Percentiles rank a stretch among this genome's conserved stretches.
Evolutionary conservation across 2,329 filamentous ascomycete genomes (phyloP).

Genomic region (Diaporthe citriasiana): DNA sequence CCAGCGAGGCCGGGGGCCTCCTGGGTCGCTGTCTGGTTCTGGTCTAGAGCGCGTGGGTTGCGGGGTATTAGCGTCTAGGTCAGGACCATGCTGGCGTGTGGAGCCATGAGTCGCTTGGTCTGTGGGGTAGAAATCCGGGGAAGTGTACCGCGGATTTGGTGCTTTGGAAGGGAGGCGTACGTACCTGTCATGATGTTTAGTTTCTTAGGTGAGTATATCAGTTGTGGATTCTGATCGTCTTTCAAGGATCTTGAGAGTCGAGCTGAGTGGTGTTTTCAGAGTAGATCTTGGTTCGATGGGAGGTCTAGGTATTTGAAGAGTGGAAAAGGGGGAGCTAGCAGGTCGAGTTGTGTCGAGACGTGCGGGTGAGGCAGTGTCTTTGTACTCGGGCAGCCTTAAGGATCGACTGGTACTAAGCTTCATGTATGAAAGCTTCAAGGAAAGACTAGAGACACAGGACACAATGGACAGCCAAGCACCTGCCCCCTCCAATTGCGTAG

Average conservation of each 20-base stretch:
- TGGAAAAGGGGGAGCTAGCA: not conserved
- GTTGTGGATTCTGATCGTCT: not conserved
- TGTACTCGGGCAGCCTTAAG: slow-evolving; percentile 33
- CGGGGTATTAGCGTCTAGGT: not conserved
- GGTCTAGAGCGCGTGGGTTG: slow-evolving; percentile 29
- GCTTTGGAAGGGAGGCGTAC: not conserved
- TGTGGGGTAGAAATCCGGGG: slow-evolving; percentile 23
- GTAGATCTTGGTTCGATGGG: not conserved
- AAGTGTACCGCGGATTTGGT: not conserved
- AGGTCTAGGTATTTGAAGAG: slow-evolving; percentile 6
- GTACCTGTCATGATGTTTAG: slow-evolving; percentile 38
- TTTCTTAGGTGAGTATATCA: slow-evolving; percentile 2
- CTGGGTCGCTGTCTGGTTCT: slow-evolving; percentile 46
- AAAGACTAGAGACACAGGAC: slow-evolving; percentile 3
- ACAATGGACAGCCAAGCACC: slow-evolving; percentile 18
- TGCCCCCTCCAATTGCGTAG: slow-evolving; percentile 15
- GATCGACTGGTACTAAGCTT: slow-evolving; percentile 36
- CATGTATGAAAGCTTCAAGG: slow-evolving; percentile 15
- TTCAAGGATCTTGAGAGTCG: not conserved
- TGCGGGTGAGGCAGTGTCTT: slow-evolving; percentile 30
- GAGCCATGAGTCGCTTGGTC: not conserved
- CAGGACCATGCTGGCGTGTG: not conserved
- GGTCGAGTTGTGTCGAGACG: not conserved
- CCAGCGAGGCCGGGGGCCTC: slow-evolving; percentile 44
- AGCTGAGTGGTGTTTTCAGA: not conserved